A percentile compares a stretch with the other conserved stretches of the same genome.
Evolutionary conservation across 164 flowering plant genomes (phyloP).

Genomic region (Umbilicus rupestris): DNA sequence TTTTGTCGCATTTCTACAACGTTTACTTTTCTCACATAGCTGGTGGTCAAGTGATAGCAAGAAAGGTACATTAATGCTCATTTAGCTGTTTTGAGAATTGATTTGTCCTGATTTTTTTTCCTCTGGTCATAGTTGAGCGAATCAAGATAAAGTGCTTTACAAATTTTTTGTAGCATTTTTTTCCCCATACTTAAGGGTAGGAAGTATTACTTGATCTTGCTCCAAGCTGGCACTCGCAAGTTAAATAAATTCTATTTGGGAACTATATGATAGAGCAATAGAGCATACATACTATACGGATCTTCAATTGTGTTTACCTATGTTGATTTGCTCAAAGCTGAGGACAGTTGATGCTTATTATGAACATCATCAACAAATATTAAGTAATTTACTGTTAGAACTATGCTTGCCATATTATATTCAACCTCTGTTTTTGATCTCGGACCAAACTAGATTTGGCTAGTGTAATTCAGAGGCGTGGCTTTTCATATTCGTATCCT

Average conservation of each 20-base stretch:
- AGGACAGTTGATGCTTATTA: background rate
- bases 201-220: too few relatives aligned
- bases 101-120: background rate
- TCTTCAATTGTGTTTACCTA: background rate
- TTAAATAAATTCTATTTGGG: background rate
- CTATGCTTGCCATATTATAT: too few relatives aligned
- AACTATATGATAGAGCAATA: background rate
- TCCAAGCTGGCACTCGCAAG: background rate
- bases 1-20: constrained; percentile 81
- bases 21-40: constrained; percentile 83
- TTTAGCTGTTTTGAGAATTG: background rate
- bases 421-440: too few relatives aligned
- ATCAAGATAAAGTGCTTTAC: background rate
- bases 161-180: background rate
- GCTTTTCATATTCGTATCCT: too few relatives aligned
- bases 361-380: too few relatives aligned
- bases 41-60: constrained; percentile 80
- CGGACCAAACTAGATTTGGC: background rate
- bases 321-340: background rate
- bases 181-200: too few relatives aligned
- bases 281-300: background rate
- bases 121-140: background rate
- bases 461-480: too few relatives aligned
- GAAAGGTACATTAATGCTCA: constrained; percentile 38
- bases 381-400: too few relatives aligned